Evolutionary conservation across 371 early-diverging fungal genomes (phyloP), one percentile per base, ranked within the genome.

Genomic region (Mucor indicus): DNA sequence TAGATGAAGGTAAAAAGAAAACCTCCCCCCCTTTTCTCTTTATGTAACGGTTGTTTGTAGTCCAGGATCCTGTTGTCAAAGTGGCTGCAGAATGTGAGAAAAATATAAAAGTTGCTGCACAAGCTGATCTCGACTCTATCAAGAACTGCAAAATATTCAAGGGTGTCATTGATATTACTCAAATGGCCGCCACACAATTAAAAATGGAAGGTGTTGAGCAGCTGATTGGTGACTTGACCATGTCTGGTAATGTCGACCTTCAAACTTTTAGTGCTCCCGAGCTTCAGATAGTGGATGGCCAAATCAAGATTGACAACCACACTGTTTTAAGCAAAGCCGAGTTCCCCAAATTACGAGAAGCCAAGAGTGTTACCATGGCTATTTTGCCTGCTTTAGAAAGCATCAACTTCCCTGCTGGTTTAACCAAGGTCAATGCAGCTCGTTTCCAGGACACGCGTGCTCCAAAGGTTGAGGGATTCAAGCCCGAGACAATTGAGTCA

Each of bases 371-470:
- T 35, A 71, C 72, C 12, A 44, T 80, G 30, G 41, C 69, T 31
- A 63, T 72, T 2, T 33, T 72, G 13, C 79, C 81, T 13, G 72
- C 65, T 2, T 64, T 81, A 12, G 62, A 64, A n/a, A 38, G 56
- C 5, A 64, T 77, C 10, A 51, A 62, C 9, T 69, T 83, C 50
- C 69, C 76, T 38, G 58, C 65, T 15, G 68, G 69, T 9, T 40
- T 83, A 0, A 38, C 53, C n/a, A 62, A 67, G 17, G 61, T 80
- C 21, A 47, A 65, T 2, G 51, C 37, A 3, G 19, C 79, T 38
- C 53, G 52, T 16, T 60, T 79, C 13, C 62, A 77, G 44, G 80
- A 80, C 35, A 67, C 69, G 8, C 65, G 69, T 22, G 75, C 75
- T 20, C 62, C 77, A 0, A 54, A 50, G 1, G 35, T 80, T n/a